A percentile compares a stretch with the other conserved stretches of the same genome.
Evolutionary conservation across 2,329 filamentous ascomycete genomes (phyloP).

Genomic region (Pseudocercospora vitis): DNA sequence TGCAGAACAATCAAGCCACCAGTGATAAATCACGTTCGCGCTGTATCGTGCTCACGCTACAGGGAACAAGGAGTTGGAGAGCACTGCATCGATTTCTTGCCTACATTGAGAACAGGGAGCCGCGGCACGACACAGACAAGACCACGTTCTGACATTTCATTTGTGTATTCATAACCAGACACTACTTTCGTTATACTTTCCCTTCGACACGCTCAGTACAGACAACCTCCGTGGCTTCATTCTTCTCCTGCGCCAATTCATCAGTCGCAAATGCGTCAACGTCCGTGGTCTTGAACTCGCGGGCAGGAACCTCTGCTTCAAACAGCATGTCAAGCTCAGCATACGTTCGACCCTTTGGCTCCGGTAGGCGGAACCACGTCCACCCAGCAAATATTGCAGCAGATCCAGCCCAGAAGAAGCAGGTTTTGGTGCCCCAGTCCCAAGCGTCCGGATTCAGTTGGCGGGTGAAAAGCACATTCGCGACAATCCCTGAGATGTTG

Average conservation of each 20-base stretch:
- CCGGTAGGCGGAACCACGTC: slow-evolving; percentile 47
- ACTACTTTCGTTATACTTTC: neutral
- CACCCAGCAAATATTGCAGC: slow-evolving; percentile 40
- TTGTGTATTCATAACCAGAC: no score
- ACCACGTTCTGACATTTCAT: no score
- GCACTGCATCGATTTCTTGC: no score
- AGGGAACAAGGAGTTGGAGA: no score
- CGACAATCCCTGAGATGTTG: slow-evolving; percentile 29
- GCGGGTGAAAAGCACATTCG: slow-evolving; percentile 24
- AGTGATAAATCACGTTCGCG: no score
- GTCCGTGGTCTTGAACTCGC: slow-evolving; percentile 38
- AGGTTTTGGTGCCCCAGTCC: slow-evolving; percentile 24
- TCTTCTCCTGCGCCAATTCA: neutral
- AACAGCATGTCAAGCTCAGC: slow-evolving; percentile 48
- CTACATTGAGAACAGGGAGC: no score
- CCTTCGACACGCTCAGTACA: neutral
- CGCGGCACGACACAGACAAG: no score
- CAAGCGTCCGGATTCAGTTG: slow-evolving; percentile 23
- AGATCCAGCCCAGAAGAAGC: slow-evolving; percentile 46
- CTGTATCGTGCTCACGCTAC: no score
- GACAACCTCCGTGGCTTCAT: neutral
- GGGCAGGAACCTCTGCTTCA: slow-evolving; percentile 41
- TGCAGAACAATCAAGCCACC: no score
- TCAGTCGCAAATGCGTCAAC: slow-evolving; percentile 13
- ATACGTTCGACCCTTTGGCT: slow-evolving; percentile 45